Evolutionary conservation across 169 alveolate species (phyloP), one percentile per base, ranked within the genome.

Genomic region (Plasmodium adleri): DNA sequence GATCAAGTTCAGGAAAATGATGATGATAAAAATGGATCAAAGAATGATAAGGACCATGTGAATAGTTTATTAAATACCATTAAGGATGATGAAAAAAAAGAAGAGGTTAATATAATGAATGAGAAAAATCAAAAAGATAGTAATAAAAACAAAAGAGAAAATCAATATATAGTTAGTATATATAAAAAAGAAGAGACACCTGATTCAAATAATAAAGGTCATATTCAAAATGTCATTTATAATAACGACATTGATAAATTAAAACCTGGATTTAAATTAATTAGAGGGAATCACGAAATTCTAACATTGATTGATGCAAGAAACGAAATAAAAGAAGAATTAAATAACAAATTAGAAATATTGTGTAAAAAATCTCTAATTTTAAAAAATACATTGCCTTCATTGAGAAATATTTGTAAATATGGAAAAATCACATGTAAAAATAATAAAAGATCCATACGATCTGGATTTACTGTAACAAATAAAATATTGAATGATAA

Each of bases 221-320:
- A 22, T 9, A 8, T 17, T 22, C n/a, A 47, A 17, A 49, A 47
- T 70, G 26, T 52, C 8, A 52, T n/a, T 52, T 59, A 24, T 39
- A 22, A 45, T 2, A 8, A 71, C 54, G 92, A 85, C 3, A 47
- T 85, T 15, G 52, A 10, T 2, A 13, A 32, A 1, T 45, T 85
- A 28, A 85, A 85, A 47, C 92, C 92, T 15, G 92, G 92, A 54
- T 85, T 71, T 52, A 85, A 85, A 59, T 49, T 85, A 59, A 17
- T 85, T 32, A 72, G 92, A 22, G 87, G 76, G 1, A 13, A 66
- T 43, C 92, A 85, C 28, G 92, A 85, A 60, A 85, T 85, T 39
- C 60, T 39, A 22, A 85, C 92, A 32, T 32, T 85, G 24, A 22
- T 59, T 8, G 92, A 85, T 59, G 92, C 92, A 70, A 85, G 47